These are phyloP conservation scores for Solanum hybrid DNA, from an alignment of 305 asterid genomes.

Conservation along the genomic window DNA sequence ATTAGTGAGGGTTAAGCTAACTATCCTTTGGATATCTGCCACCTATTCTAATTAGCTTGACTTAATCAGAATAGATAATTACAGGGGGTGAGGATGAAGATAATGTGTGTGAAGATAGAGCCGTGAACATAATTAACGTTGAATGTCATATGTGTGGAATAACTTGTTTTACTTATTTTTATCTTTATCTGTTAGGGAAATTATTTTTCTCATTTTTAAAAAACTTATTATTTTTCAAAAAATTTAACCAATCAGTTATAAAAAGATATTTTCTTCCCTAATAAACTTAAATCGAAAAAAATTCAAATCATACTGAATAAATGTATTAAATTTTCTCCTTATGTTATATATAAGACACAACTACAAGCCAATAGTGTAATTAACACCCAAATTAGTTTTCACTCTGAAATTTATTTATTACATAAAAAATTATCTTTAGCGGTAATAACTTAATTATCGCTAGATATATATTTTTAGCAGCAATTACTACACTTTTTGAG, in stretches of 20 bases:
- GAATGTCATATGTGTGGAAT: no score
- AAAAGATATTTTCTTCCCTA: background rate
- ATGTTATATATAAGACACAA: accelerated
- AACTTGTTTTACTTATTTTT: no score
- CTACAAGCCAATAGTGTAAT: background rate
- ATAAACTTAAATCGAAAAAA: no score
- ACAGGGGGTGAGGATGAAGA: background rate
- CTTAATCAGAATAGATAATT: background rate
- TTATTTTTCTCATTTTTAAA: no score
- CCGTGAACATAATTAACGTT: background rate
- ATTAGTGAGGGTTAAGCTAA: background rate
- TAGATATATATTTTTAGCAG: no score
- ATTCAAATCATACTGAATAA: background rate
- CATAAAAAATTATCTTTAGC: no score
- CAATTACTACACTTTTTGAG: background rate
- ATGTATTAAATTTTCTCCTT: background rate
- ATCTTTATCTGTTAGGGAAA: accelerated
- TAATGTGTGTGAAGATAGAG: background rate
- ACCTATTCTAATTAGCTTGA: background rate
- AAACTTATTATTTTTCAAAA: no score
- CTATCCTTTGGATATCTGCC: background rate
- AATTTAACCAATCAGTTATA: background rate
- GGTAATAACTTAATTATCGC: no score
- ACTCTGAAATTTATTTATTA: no score
- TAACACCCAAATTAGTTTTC: no score